Evolutionary conservation across 768 basidiomycete genomes (phyloP).

Genomic region (Gymnopilus dilepis): DNA sequence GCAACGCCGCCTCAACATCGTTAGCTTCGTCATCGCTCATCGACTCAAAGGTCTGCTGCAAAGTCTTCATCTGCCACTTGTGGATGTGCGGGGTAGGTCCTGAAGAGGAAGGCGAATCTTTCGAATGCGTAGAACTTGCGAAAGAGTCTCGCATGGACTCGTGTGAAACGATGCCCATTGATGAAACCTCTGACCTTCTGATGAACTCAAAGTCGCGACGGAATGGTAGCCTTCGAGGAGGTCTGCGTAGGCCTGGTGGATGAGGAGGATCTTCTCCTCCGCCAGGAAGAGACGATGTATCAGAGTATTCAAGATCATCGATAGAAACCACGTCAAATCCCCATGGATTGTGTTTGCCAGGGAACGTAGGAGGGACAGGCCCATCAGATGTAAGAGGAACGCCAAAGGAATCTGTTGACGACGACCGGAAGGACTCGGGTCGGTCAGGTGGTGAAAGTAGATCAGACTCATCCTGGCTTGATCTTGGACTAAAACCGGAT

Average conservation of each 20-base stretch:
- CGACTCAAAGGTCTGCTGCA: slow-evolving; percentile 59
- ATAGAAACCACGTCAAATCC: slow-evolving; percentile 76
- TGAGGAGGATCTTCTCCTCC: slow-evolving; percentile 42
- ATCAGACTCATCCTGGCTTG: slow-evolving; percentile 11
- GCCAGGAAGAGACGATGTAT: slow-evolving; percentile 64
- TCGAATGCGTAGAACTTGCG: slow-evolving; percentile 42
- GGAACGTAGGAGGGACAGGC: slow-evolving; percentile 42
- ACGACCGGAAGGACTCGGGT: slow-evolving; percentile 45
- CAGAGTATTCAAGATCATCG: slow-evolving; percentile 82
- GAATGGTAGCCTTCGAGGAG: slow-evolving; percentile 65
- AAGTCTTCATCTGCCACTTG: slow-evolving; percentile 84
- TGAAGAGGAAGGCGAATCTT: slow-evolving; percentile 43
- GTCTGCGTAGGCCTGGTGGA: slow-evolving; percentile 60
- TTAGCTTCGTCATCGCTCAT: slow-evolving; percentile 69
- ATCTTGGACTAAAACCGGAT: slow-evolving; percentile 9
- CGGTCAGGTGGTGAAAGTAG: slow-evolving; percentile 26
- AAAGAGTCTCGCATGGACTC: slow-evolving; percentile 60
- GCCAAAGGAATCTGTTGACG: slow-evolving; percentile 60
- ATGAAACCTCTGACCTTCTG: slow-evolving; percentile 75
- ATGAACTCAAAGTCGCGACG: slow-evolving; percentile 86
- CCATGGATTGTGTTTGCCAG: slow-evolving; percentile 51
- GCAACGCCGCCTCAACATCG: slow-evolving; percentile 83
- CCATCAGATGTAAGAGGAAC: slow-evolving; percentile 40
- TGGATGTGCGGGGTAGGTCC: slow-evolving; percentile 56
- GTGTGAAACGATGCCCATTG: slow-evolving; percentile 73